Evolutionary conservation across 2,329 filamentous ascomycete genomes (phyloP), one percentile per base, ranked within the genome.

Genomic region (Colletotrichum acutatum): DNA sequence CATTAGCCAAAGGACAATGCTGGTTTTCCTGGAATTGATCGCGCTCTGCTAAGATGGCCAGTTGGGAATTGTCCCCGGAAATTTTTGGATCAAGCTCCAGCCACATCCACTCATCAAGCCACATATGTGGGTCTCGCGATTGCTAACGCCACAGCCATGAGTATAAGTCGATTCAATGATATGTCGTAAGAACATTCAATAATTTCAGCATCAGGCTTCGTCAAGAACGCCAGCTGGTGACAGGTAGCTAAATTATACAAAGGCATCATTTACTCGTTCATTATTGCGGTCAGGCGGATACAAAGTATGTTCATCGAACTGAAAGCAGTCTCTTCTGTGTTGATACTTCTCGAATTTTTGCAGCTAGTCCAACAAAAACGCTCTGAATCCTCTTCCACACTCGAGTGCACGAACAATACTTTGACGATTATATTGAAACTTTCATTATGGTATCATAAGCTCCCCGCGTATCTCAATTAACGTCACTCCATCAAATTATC

Each of bases 1-100:
- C 53, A 60, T 56, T 49, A 54, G 60, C 56, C 64, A 58, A 30
- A 62, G 42, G 34, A 34, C 61, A 52, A 62, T 72, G 68, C 62
- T 74, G 62, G 37, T 30, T 60, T 53, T 34, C 66, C 67, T 42
- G 37, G 16, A 11, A 52, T 53, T 66, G 68, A 30, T 62, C 71
- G 63, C 71, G 53, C 60, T 56, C 52, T 60, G 49, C 30, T 56
- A 30, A 65, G 49, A 57, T 71, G 61, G 54, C 42, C 37, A 42
- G 66, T 66, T 70, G 67, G 34, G 49, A 71, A 66, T 60, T 70
- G 66, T 66, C 71, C 66, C 66, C 66, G 49, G 66, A 73, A 73
- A 73, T 71, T 73, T 73, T 73, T 73, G 71, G 71, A 72, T 61
- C 56, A 53, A 71, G 71, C 71, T 74, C 68, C 68, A 74, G 71